Percentiles rank a stretch among this genome's conserved stretches.
phyloP scores from a whole-genome alignment of 1,139 yeast genomes.

The Wickerhamomyces sp. region DNA sequence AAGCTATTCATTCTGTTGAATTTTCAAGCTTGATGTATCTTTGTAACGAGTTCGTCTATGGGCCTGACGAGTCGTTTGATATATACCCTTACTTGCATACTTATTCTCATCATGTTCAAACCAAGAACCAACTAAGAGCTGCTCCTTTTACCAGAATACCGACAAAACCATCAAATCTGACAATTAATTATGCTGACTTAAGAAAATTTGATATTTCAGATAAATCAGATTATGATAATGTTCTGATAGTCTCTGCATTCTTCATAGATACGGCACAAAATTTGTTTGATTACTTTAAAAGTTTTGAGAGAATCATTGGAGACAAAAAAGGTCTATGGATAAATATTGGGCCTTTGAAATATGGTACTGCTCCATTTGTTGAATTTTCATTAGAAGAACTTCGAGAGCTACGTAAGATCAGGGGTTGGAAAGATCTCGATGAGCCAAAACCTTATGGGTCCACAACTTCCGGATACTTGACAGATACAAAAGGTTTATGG shows the following conservation, averaged over 20 bases:
- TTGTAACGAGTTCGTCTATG: constrained; percentile 54
- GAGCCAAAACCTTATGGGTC: constrained; percentile 26
- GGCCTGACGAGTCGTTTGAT: constrained; percentile 8
- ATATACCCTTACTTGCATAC: constrained; percentile 68
- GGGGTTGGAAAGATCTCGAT: constrained; percentile 64
- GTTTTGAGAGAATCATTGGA: constrained; percentile 48
- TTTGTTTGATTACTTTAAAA: constrained; percentile 62
- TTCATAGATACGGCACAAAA: constrained; percentile 89
- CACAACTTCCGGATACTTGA: constrained; percentile 48
- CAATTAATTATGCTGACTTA: constrained; percentile 62
- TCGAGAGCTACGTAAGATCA: constrained; percentile 37
- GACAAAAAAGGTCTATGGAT: constrained; percentile 60
- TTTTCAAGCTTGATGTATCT: constrained; percentile 67
- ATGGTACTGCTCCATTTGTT: constrained; percentile 80
- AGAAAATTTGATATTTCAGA: constrained; percentile 38
- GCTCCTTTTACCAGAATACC: constrained; percentile 33
- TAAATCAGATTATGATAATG: constrained; percentile 35
- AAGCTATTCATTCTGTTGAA: constrained; percentile 64
- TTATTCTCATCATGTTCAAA: constrained; percentile 60
- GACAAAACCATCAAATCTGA: constrained; percentile 42
- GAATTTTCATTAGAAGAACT: constrained; percentile 70
- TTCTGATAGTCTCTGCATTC: constrained; percentile 66
- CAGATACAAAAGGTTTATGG: constrained; percentile 65
- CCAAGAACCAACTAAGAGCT: constrained; percentile 49
- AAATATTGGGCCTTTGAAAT: constrained; percentile 81